Evolutionary conservation across 768 basidiomycete species (phyloP), one percentile per base, ranked within the genome.

Genomic region (Exidia glandulosa): DNA sequence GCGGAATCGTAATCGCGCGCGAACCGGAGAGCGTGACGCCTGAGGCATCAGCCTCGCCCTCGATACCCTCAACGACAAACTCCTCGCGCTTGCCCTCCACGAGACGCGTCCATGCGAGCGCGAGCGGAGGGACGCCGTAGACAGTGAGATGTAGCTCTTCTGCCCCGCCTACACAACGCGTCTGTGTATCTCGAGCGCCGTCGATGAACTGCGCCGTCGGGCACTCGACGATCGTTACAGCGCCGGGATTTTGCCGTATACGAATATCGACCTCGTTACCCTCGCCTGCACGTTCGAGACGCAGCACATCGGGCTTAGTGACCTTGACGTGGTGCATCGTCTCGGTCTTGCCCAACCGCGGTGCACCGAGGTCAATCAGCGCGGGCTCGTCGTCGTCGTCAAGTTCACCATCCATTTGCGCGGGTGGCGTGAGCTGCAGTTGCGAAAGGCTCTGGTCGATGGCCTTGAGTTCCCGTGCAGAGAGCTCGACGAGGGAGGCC

Each of bases 21-120:
- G 86, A 41, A 57, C 30, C 29, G 63, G 58, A 48, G 62, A 62
- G 10, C 62, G 34, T 31, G 57, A 6, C 56, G 13, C 56, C 37
- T 25, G 23, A 16, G 30, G 30, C 36, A 29, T 56, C n/a, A n/a
- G n/a, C 76, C 27, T 78, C 77, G 37, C 79, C 81, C 69, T 90
- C 87, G 56, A 94, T 90, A 9, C 92, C 91, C 66, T 94, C 91
- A 2, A 93, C 89, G 41, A 87, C 73, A 63, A 88, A 88, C 50
- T 80, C 76, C 66, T 94, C 89, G 59, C 78, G 76, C 62, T 78
- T 76, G 12, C 83, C 84, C 59, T 84, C 85, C 47, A 85, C 74
- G 29, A 85, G 82, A 62, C 84, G 83, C 65, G 82, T 78, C 90
- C 90, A 92, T 47, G 82, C 80, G 47, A 93, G 75, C 65, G 83